Base-by-base conservation (phyloP, 2,329 filamentous ascomycete species). In the Arthrobotrys pseudoclavata region DNA sequence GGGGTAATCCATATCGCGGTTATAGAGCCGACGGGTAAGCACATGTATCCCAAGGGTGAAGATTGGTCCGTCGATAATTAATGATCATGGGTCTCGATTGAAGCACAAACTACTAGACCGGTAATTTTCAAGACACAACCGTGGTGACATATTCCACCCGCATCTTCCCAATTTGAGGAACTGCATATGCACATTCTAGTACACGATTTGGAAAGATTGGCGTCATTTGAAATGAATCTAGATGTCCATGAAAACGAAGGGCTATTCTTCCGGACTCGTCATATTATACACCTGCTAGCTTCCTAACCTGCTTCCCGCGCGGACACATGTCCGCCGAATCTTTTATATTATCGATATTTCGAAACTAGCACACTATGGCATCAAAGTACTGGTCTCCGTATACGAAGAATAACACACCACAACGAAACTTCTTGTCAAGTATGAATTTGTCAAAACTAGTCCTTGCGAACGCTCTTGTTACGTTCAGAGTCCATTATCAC, bases 1-100 rank as follows among this genome's bases (percentile, higher is more conserved):
- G 22, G 55, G 55, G 4, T 57, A 42, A 60, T 42, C 55, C 55
- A 40, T 40, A 60, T 60, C 34, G 34, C 55, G 55, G 55, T 42
- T 60, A 12, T 18, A 24, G 34, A 42, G 55, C 55, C 55, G 55
- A 18, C 55, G 55, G 55, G 53, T 57, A 57, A 18, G 7, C 18
- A 18, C 53, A 57, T 57, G 12, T n/a, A 42, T 22, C 10, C 31
- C 37, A 42, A 42, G 37, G 37, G 18, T 24, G 9, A 15, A 26
- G 18, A 24, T 18, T 13, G 31, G n/a, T 6, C 29, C 3, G 18
- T 40, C 31, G 31, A 34, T 34, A 34, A 10, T 10, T 9, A 29
- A 34, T 34, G 31, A 34, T 9, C 20, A n/a, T 57, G 6, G 53
- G 53, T 4, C 29, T 34, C 31, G 31, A 34, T 18, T 13, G 55